These are phyloP conservation scores for Trichophyton rubrum DNA, from an alignment of 2,329 filamentous ascomycete species.

Conservation along the genomic window DNA sequence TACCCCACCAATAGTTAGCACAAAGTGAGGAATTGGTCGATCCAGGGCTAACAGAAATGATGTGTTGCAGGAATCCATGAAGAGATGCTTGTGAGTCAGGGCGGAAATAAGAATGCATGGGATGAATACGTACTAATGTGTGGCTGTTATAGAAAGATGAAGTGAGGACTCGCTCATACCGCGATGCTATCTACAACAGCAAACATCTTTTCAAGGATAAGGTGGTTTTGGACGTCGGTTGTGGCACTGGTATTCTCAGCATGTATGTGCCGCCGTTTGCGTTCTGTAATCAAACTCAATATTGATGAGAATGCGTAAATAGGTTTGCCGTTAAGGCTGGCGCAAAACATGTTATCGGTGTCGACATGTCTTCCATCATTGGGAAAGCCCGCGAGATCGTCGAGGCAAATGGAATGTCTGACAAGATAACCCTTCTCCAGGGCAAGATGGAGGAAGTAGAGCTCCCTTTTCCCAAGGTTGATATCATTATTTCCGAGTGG, in stretches of 20 bases:
- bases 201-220: conserved; percentile 86
- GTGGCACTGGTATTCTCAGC: conserved; percentile 93
- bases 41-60: conserved; percentile 13
- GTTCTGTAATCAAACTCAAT: neutral
- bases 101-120: conserved; percentile 6
- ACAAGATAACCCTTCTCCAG: conserved; percentile 95
- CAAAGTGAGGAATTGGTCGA: neutral
- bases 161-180: conserved; percentile 90
- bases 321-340: conserved; percentile 96
- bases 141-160: conserved; percentile 69
- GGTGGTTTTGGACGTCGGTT: conserved; percentile 92
- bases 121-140: conserved; percentile 8
- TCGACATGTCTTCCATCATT: conserved; percentile 99
- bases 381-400: conserved; percentile 97
- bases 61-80: conserved; percentile 69
- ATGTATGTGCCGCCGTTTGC: conserved; percentile 52
- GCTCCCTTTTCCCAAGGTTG: conserved; percentile 86
- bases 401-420: conserved; percentile 74
- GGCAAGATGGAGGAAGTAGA: conserved; percentile 99
- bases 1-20: neutral
- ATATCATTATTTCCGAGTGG: conserved; percentile 99
- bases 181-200: conserved; percentile 95
- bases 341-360: conserved; percentile 95
- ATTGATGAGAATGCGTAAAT: conserved; percentile 7
- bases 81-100: conserved; percentile 77